Percentiles rank a stretch among this genome's conserved stretches.
These are phyloP conservation scores for Zasmidium angulare DNA, from an alignment of 2,329 filamentous ascomycete species.

Conservation along the genomic window DNA sequence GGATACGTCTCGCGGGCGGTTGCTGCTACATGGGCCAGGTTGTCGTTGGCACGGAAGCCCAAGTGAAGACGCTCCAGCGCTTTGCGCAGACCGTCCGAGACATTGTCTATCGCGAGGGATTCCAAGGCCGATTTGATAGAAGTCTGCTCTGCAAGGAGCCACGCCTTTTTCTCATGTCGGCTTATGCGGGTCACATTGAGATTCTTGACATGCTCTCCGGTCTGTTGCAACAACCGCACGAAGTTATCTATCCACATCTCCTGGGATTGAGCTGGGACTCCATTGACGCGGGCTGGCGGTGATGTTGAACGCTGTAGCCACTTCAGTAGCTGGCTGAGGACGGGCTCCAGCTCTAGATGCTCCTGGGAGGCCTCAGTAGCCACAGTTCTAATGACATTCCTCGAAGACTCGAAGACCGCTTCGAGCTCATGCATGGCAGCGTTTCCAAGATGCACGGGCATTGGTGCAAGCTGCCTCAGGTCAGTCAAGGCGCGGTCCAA, in stretches of 20 bases:
- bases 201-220: neutral
- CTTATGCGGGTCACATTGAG: slow-evolving; percentile 36
- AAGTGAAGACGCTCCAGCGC: neutral
- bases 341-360: slow-evolving; percentile 24
- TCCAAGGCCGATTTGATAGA: slow-evolving; percentile 1
- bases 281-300: neutral
- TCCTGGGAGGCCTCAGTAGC: neutral
- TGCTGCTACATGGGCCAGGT: neutral
- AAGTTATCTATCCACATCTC: neutral
- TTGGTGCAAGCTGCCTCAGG: neutral
- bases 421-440: neutral
- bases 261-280: neutral
- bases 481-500: neutral
- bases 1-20: slow-evolving; percentile 52
- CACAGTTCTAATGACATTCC: neutral
- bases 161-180: slow-evolving; percentile 61
- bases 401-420: neutral
- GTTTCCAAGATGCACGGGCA: neutral
- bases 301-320: slow-evolving; percentile 37
- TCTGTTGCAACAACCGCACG: neutral
- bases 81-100: neutral
- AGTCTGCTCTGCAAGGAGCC: slow-evolving; percentile 47
- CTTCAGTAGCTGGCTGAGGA: slow-evolving; percentile 23
- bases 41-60: neutral
- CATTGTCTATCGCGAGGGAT: neutral